Evolutionary conservation across 352 stramenopile genomes (phyloP).

Genomic region (Phytophthora aleatoria): DNA sequence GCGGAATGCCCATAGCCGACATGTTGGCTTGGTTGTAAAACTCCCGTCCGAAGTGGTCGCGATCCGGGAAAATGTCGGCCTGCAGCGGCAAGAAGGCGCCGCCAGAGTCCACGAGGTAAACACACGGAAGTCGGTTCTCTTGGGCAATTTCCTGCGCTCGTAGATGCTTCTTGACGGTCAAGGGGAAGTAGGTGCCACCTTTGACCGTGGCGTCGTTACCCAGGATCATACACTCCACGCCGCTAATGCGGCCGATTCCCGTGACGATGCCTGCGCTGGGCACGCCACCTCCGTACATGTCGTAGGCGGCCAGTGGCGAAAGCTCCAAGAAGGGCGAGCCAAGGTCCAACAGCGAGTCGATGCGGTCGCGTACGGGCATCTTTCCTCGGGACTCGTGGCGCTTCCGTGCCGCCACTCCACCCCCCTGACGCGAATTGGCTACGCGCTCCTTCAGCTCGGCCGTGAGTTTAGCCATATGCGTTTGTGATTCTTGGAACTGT

Average conservation of each 20-base stretch:
- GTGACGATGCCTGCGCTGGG: constrained; percentile 90
- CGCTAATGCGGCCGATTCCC: constrained; percentile 85
- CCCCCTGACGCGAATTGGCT: constrained; percentile 56
- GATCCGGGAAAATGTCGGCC: constrained; percentile 97
- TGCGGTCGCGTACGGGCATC: constrained; percentile 91
- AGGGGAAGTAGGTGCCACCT: constrained; percentile 97
- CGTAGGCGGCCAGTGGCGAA: constrained; percentile 86
- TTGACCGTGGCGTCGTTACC: constrained; percentile 99
- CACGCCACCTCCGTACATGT: constrained; percentile 86
- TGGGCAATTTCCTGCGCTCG: constrained; percentile 95
- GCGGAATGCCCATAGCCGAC: constrained; percentile 93
- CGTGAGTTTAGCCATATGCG: constrained; percentile 64
- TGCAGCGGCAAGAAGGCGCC: constrained; percentile 97
- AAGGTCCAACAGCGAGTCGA: constrained; percentile 94
- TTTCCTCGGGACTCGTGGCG: constrained; percentile 85
- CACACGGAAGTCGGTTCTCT: constrained; percentile 96
- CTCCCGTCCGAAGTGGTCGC: constrained; percentile 96
- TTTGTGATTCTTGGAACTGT: constrained; percentile 60
- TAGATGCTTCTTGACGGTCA: constrained; percentile 98
- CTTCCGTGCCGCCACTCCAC: constrained; percentile 62
- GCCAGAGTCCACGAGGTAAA: constrained; percentile 97
- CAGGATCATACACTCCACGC: constrained; percentile 96
- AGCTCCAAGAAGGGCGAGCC: constrained; percentile 97
- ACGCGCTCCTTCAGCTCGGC: constrained; percentile 49
- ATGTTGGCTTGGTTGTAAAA: constrained; percentile 99